These are phyloP conservation scores for Acer saccharum DNA, from an alignment of 345 rosid species.

Conservation along the genomic window DNA sequence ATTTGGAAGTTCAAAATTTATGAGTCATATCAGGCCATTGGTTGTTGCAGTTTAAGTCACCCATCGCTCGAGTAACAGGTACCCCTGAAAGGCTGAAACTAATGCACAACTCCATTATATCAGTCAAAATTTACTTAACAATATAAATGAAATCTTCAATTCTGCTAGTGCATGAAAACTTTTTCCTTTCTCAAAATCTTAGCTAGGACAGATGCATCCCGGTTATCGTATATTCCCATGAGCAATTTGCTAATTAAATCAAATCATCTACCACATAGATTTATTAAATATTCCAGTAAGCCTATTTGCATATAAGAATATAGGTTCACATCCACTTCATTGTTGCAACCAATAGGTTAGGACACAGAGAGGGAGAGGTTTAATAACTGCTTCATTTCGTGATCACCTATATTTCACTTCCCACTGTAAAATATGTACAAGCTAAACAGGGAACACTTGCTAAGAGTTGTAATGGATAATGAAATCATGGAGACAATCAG, in stretches of 20 bases:
- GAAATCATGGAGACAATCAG: not conserved
- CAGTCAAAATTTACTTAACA: not conserved
- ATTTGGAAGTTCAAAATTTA: not conserved
- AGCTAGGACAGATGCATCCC: not conserved
- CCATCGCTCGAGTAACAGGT: not conserved
- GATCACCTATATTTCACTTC: not conserved
- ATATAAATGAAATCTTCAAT: not conserved
- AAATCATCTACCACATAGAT: not conserved
- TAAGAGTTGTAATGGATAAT: not conserved
- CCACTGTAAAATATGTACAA: not conserved
- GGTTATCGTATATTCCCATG: not conserved
- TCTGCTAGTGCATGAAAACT: not conserved
- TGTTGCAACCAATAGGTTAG: not conserved
- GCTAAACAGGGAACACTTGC: not conserved
- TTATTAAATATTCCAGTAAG: not conserved
- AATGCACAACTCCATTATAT: not conserved
- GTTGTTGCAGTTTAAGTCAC: not conserved
- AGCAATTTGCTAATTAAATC: not conserved
- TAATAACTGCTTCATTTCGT: not conserved
- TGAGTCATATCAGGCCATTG: not conserved
- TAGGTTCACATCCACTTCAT: not conserved
- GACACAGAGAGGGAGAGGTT: not conserved
- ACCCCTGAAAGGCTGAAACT: not conserved
- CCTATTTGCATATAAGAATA: not conserved
- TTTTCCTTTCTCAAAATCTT: constrained; percentile 3